Evolutionary conservation across 2,329 filamentous ascomycete genomes (phyloP), one percentile per base, ranked within the genome.

Genomic region (Myrmaecium sp.): DNA sequence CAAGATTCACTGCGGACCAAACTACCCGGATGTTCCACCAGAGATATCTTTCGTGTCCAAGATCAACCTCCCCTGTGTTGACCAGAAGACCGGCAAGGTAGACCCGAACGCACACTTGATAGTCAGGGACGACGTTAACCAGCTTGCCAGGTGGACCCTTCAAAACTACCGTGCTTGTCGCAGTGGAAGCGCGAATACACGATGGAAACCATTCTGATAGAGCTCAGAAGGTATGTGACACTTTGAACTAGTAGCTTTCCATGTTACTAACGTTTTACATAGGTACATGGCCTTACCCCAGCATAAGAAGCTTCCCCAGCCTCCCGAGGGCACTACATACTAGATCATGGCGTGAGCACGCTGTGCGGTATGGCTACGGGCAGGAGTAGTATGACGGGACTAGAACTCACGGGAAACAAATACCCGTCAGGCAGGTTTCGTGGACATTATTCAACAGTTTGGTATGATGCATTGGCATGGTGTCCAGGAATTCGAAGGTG

Each of bases 51-150:
- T 98, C 56, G 73, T 89, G 43, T 93, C 79, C 44, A 79, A 82
- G 55, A 76, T 98, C 58, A 94, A 95, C 58, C 69, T 95, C n/a
- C 89, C 89, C 14, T 92, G 86, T 45, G 89, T 98, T 27, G 78
- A 86, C 55, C 62, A 66, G 36, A 68, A 62, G 39, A 78, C 78
- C 36, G 89, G 89, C 46, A 69, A 70, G 58, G 74, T 78, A 53
- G 32, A 46, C 13, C 27, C 13, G 6, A 18, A 20, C 17, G 27
- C 33, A 30, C 33, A 23, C 5, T 17, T 17, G 14, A 29, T n/a
- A 9, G 9, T 26, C 8, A 10, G 15, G 12, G 7, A 22, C n/a
- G 18, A 29, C 11, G 6, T 27, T n/a, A 15, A 17, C n/a, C n/a
- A n/a, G n/a, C n/a, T n/a, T n/a, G n/a, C n/a, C 46, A 81, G 62